Evolutionary conservation across 352 stramenopile genomes (phyloP), one percentile per base, ranked within the genome.

Genomic region (Poterioochromonas sp.): DNA sequence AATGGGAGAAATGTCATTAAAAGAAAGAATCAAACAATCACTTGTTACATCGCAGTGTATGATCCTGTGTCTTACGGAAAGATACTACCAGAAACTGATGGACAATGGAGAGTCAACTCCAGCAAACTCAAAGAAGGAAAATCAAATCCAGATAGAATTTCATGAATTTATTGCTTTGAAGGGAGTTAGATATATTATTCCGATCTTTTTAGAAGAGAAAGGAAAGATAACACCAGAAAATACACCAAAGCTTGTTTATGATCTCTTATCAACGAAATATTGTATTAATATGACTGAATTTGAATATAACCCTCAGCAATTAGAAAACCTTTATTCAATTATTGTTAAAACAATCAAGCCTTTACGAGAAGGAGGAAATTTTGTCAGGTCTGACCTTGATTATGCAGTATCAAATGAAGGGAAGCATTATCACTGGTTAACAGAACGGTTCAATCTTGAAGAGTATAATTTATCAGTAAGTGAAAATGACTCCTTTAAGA

Each of bases 51-150:
- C 11, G 26, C 58, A 68, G 29, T 68, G 58, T 26, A 8, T 68
- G 26, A 8, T 68, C 11, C 58, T 39, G 58, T 35, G 5, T 8
- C 58, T 68, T 26, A 68, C 58, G 5, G 12, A 68, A 26, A 5
- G 58, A 5, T 68, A 68, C 29, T 68, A 68, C 29, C 12, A 68
- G 58, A 68, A 68, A 26, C 58, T 68, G 11, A 35, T 39, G 5
- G 12, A 12, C 29, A 8, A 20, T 53, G 8, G 8, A 8, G 44
- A 53, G 20, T n/a, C n/a, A n/a, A n/a, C n/a, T n/a, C n/a, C n/a
- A n/a, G n/a, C n/a, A n/a, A n/a, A n/a, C n/a, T 15, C 47, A 26
- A 26, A 26, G 47, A 5, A 68, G 5, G 58, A 68, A 18, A 68
- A 39, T 39, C 12, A 12, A 8, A 5, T 40, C 5, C 12, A 39